These are phyloP conservation scores for Colletotrichum limetticola DNA, from an alignment of 2,329 filamentous ascomycete genomes.

Conservation along the genomic window DNA sequence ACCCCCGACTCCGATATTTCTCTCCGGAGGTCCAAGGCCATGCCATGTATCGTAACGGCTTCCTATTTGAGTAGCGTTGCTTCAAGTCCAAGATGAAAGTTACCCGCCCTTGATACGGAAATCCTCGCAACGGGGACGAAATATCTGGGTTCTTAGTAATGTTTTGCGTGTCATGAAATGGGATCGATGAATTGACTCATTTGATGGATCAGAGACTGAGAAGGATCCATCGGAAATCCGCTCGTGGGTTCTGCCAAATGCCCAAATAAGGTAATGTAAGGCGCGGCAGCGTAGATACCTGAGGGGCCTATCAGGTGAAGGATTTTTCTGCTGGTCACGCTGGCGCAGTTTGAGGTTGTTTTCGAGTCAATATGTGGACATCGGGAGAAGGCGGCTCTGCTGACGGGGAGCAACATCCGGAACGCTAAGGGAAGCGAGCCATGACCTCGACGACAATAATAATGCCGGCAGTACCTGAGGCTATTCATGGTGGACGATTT, in stretches of 20 bases:
- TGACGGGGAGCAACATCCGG: background rate
- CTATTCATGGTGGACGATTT: background rate
- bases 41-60: background rate
- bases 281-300: background rate
- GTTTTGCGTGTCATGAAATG: background rate
- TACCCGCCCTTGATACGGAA: background rate
- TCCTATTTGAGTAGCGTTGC: background rate
- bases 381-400: constrained; percentile 31
- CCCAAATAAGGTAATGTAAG: background rate
- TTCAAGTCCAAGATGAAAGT: background rate
- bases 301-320: background rate
- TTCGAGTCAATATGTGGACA: background rate
- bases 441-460: background rate
- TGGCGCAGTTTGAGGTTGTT: constrained; percentile 5
- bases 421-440: background rate
- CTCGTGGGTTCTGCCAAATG: background rate
- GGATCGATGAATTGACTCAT: background rate
- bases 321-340: constrained; percentile 5
- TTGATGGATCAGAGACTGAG: background rate
- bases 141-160: background rate
- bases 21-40: background rate
- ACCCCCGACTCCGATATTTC: background rate
- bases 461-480: background rate
- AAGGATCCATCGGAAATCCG: background rate
- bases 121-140: background rate